Base-by-base conservation (phyloP, 345 rosid genomes). In the Lumnitzera racemosa region DNA sequence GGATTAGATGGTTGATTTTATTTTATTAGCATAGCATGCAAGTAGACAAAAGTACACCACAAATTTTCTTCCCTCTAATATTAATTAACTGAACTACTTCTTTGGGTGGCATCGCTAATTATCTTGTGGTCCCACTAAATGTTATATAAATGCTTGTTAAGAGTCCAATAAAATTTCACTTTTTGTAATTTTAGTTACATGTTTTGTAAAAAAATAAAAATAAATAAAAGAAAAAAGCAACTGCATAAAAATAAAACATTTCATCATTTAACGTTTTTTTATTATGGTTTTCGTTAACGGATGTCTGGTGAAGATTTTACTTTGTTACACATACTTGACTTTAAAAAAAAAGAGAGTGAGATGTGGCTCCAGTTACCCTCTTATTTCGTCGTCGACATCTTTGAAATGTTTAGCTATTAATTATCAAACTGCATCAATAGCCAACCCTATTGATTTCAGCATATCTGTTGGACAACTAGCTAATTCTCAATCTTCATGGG, bases 1-100 rank as follows among this genome's bases (percentile, higher is more conserved):
- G 76, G 85, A 77, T 91, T 80, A 86, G 84, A 80, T 80, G 74
- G 71, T 29, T 3, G 72, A 65, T 52, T 60, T 41, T 43, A 10
- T 53, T 47, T 17, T 20, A 24, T 60, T 14, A 60, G 31, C 55
- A 65, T 46, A 31, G 47, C 68, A 65, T 51, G 61, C 57, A 49
- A 57, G 16, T 20, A 4, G 68, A 65, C 55, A 65, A 50, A 51
- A 49, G 41, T 51, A 20, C 4, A 36, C 16, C 50, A 11, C 56
- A 36, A 51, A 49, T 20, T 57, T 56, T 36, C 47, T 56, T 43
- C 41, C 15, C 47, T 36, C 11, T 57, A 51, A 36, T 15, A n/a
- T 56, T 65, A 65, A 29, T 31, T 50, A 48, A 57, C 49, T 1
- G 9, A 49, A 5, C 43, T 24, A 3, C 27, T 13, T 60, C 27